Evolutionary conservation across 306 rosid species (phyloP), one percentile per base, ranked within the genome.

Genomic region (Sphenostylis stenocarpa): DNA sequence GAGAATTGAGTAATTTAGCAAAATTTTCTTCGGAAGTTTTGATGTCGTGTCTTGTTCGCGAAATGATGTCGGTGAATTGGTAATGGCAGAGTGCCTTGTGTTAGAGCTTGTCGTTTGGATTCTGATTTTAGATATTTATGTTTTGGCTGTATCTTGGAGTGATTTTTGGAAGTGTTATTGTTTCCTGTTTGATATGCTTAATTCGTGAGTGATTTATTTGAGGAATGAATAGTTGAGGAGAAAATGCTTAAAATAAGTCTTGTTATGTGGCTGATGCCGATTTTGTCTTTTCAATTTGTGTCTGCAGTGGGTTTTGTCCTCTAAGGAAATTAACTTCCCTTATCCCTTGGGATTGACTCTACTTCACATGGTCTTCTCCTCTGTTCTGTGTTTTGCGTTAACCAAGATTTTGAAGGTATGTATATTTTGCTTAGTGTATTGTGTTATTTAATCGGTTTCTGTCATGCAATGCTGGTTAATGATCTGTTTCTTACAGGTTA

Each of bases 361-460:
- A 43, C 96, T 95, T 79, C 99, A 95, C 87, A 95, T 95, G 99
- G 76, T 92, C 87, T 95, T 95, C 87, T 95, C 99, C 55, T 92
- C 99, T 19, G 91, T 89, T 83, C 78, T 95, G 74, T 95, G 99
- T 81, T 92, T 92, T 83, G 31, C 82, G 20, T 84, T 95, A 76
- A 92, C 96, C 75, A 95, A 95, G 86, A 81, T 95, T 83, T 83
- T 95, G 45, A 95, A 95, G 99, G 99, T 95, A 84, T 28, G 53
- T 61, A 45, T 48, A n/a, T 51, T 75, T 26, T 39, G 79, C 75
- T 36, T 49, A 67, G 57, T 43, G 58, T 80, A 43, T 62, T 77
- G 47, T 77, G 66, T 45, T 65, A 28, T 15, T 74, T 49, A 49
- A 39, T 67, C 23, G 61, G 36, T 65, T 72, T 67, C 24, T 47